These are phyloP conservation scores for Serendipita sp. DNA, from an alignment of 768 basidiomycete species.

Conservation along the genomic window DNA sequence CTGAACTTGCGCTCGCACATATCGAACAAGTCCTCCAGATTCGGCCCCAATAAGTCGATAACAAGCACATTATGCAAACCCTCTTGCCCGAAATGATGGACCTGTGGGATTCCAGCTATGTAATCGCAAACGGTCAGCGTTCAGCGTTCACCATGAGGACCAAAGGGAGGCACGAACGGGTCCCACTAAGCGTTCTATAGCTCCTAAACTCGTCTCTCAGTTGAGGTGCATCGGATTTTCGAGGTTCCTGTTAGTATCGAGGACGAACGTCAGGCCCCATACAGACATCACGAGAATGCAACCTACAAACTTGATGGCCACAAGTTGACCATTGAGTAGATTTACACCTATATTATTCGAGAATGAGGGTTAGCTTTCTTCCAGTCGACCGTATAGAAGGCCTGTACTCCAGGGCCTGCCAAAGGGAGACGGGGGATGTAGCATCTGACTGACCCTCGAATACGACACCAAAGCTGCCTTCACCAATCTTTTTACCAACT, in stretches of 20 bases:
- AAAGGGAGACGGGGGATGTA: background rate
- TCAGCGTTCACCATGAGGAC: slow-evolving; percentile 36
- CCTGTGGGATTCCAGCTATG: slow-evolving; percentile 97
- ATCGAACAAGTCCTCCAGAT: slow-evolving; percentile 94
- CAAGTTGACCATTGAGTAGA: slow-evolving; percentile 58
- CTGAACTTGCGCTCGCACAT: slow-evolving; percentile 98
- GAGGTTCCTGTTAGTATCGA: slow-evolving; percentile 71
- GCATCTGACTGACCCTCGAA: slow-evolving; percentile 54
- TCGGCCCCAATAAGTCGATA: slow-evolving; percentile 93
- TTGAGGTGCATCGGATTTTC: slow-evolving; percentile 94
- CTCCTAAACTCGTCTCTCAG: slow-evolving; percentile 96
- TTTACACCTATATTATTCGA: slow-evolving; percentile 47
- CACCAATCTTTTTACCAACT: slow-evolving; percentile 98
- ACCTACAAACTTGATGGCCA: slow-evolving; percentile 99
- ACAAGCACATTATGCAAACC: slow-evolving; percentile 95
- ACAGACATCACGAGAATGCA: background rate
- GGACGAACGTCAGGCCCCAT: slow-evolving; percentile 11
- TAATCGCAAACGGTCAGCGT: background rate
- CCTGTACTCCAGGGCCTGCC: slow-evolving; percentile 47
- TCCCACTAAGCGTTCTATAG: slow-evolving; percentile 78
- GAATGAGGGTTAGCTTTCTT: no score
- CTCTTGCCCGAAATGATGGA: slow-evolving; percentile 99
- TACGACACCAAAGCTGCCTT: slow-evolving; percentile 91
- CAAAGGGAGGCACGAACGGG: slow-evolving; percentile 65
- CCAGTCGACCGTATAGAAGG: no score